Percentiles rank a stretch among this genome's conserved stretches.
phyloP scores from a whole-genome alignment of 2,329 filamentous ascomycete genomes.

The Colletotrichum gloeosporioides region DNA sequence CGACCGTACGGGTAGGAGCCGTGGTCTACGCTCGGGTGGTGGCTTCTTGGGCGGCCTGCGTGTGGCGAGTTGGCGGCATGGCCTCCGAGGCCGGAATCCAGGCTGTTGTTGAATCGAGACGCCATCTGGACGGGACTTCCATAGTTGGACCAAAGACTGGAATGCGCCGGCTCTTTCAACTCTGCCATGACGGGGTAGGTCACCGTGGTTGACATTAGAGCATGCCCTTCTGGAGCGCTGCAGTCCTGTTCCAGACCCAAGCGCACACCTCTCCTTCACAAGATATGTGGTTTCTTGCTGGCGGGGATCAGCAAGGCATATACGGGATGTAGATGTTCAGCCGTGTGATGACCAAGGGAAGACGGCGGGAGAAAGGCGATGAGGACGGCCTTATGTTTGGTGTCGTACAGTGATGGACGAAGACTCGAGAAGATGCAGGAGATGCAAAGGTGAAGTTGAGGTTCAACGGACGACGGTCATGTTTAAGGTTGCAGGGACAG shows the following conservation, averaged over 20 bases:
- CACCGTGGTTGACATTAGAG: conserved; percentile 66
- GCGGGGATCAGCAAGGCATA: conserved; percentile 8
- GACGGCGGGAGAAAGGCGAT: not conserved
- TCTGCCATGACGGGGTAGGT: conserved; percentile 69
- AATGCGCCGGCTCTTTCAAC: conserved; percentile 65
- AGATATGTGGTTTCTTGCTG: conserved; percentile 7
- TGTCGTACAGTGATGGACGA: conserved; percentile 5
- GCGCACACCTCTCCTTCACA: conserved; percentile 20
- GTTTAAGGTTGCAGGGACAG: conserved; percentile 45
- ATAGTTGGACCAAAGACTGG: conserved; percentile 65
- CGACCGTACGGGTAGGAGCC: conserved; percentile 57
- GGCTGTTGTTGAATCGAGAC: conserved; percentile 53
- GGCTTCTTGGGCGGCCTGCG: conserved; percentile 54
- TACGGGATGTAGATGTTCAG: not conserved
- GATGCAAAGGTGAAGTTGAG: conserved; percentile 28
- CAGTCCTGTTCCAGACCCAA: conserved; percentile 21
- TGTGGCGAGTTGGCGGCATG: conserved; percentile 52
- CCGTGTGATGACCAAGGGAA: not conserved
- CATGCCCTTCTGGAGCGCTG: conserved; percentile 44
- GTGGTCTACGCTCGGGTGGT: conserved; percentile 55
- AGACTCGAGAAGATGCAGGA: conserved; percentile 13
- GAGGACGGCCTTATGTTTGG: not conserved
- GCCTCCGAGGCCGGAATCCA: conserved; percentile 55
- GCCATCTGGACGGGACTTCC: conserved; percentile 59
- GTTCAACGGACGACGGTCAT: conserved; percentile 30